A percentile compares a stretch with the other conserved stretches of the same genome.
phyloP scores from a whole-genome alignment of 306 rosid species.

The Castanea mollissima region DNA sequence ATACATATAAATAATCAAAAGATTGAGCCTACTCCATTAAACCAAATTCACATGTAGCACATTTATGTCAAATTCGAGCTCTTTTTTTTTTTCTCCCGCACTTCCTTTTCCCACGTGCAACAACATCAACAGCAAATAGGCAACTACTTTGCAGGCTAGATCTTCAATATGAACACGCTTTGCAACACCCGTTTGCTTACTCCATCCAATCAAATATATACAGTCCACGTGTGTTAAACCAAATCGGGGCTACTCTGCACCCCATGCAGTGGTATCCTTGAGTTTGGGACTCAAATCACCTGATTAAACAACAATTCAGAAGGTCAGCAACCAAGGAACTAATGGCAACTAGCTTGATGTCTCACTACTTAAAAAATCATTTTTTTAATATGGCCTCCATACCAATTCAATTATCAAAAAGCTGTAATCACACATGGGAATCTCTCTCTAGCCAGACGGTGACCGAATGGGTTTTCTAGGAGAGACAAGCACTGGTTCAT shows the following conservation, averaged over 20 bases:
- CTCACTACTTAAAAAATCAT: constrained; percentile 21
- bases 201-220: constrained; percentile 63
- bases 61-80: constrained; percentile 33
- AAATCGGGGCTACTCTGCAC: constrained; percentile 32
- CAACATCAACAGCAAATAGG: constrained; percentile 32
- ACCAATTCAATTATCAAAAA: constrained; percentile 18
- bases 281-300: constrained; percentile 21
- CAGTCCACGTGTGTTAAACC: constrained; percentile 40
- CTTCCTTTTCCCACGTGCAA: constrained; percentile 13
- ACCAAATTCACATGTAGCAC: constrained; percentile 36
- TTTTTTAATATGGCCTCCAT: constrained; percentile 16
- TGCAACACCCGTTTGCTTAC: constrained; percentile 36
- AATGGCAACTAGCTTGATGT: constrained; percentile 20
- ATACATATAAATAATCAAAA: constrained; percentile 18
- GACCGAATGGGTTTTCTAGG: constrained; percentile 45
- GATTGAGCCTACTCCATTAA: constrained; percentile 37
- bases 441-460: constrained; percentile 50
- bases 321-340: constrained; percentile 14
- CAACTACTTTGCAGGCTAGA: constrained; percentile 34
- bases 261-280: constrained; percentile 33
- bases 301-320: constrained; percentile 16
- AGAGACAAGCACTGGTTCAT: constrained; percentile 76
- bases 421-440: constrained; percentile 6
- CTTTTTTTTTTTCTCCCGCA: neutral
- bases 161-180: constrained; percentile 23